Evolutionary conservation across 2,329 filamentous ascomycete species (phyloP).

Genomic region (Tothia fuscella): DNA sequence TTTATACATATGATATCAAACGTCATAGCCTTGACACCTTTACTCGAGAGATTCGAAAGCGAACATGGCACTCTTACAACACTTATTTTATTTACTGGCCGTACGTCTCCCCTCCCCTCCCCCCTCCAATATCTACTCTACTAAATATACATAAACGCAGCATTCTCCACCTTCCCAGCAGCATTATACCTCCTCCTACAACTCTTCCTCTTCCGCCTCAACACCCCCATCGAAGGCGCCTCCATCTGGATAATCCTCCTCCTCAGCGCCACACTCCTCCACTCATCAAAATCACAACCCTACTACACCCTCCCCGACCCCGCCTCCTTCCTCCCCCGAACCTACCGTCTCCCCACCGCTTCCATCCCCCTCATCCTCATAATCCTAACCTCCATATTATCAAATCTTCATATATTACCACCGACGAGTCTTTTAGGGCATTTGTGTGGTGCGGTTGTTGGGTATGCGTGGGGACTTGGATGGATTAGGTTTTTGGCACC

Average conservation of each 20-base stretch:
- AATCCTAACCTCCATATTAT: constrained; percentile 59
- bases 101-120: constrained; percentile 43
- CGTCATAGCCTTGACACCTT: constrained; percentile 65
- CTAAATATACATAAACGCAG: constrained; percentile 15
- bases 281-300: constrained; percentile 72
- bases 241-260: constrained; percentile 92
- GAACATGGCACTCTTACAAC: constrained; percentile 86
- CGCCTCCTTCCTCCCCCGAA: constrained; percentile 14
- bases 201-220: constrained; percentile 55
- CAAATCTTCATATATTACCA: constrained; percentile 39
- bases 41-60: constrained; percentile 85
- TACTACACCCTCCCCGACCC: constrained; percentile 40
- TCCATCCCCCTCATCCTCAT: constrained; percentile 70
- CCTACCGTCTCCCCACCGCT: constrained; percentile 77
- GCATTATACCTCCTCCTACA: constrained; percentile 71
- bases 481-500: constrained; percentile 84
- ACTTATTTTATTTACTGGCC: constrained; percentile 79
- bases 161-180: constrained; percentile 53
- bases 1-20: constrained; percentile 75
- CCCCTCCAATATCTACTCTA: not conserved
- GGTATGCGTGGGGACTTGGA: constrained; percentile 77
- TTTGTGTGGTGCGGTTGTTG: constrained; percentile 68
- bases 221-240: constrained; percentile 67
- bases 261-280: constrained; percentile 72
- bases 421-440: constrained; percentile 79